A percentile compares a stretch with the other conserved stretches of the same genome.
Evolutionary conservation across 1,284 basidiomycete species (phyloP).

Genomic region (Sporisorium exsertum): DNA sequence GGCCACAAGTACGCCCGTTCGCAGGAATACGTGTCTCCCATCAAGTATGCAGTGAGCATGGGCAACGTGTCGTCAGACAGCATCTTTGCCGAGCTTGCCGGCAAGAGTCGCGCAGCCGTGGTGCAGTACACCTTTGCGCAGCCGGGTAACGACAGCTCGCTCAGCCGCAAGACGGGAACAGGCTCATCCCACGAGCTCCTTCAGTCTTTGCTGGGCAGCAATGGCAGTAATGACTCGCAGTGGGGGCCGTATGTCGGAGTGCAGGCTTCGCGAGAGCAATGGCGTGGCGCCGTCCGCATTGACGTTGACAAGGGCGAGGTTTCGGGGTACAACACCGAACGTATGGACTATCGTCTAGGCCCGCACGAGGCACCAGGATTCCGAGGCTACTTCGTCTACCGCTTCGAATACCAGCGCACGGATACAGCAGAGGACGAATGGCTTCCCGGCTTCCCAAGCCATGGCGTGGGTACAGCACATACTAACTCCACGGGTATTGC

Average conservation of each 20-base stretch:
- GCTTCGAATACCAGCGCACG: constrained; percentile 73
- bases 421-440: constrained; percentile 12
- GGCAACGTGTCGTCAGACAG: constrained; percentile 73
- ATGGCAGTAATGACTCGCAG: not conserved
- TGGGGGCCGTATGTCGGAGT: constrained; percentile 76
- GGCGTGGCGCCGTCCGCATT: constrained; percentile 75
- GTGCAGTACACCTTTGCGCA: constrained; percentile 72
- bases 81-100: constrained; percentile 74
- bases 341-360: constrained; percentile 72
- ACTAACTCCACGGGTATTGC: constrained; percentile 73
- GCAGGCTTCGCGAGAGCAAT: constrained; percentile 78
- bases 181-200: not conserved
- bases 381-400: constrained; percentile 81
- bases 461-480: constrained; percentile 29
- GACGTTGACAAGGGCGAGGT: constrained; percentile 74
- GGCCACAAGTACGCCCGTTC: constrained; percentile 76
- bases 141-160: not conserved
- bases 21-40: constrained; percentile 76
- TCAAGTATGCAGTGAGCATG: constrained; percentile 78
- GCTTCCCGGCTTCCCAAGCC: constrained; percentile 13
- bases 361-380: constrained; percentile 71
- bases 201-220: not conserved
- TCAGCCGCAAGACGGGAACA: not conserved
- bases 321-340: constrained; percentile 78
- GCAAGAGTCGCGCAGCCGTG: constrained; percentile 82